Percentiles rank a stretch among this genome's conserved stretches.
Conservation (phyloP, 345 rosid species). For the Gossypium thurberi region DNA sequence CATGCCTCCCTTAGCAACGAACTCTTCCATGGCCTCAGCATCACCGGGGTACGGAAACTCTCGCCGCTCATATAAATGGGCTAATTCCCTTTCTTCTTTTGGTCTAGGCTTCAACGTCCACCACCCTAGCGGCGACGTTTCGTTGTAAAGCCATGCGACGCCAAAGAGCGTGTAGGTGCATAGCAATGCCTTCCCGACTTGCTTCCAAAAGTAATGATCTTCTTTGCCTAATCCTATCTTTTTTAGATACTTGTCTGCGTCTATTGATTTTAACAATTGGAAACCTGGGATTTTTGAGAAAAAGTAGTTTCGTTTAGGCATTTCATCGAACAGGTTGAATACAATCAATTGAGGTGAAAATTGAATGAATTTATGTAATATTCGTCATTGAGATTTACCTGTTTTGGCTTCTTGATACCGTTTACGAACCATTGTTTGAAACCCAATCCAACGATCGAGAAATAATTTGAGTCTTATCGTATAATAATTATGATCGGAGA, state of each 20-base stretch:
- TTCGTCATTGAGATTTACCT: not conserved
- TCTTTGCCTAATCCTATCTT: constrained; percentile 15
- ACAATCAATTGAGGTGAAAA: not conserved
- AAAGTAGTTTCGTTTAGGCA: not conserved
- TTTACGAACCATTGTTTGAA: not conserved
- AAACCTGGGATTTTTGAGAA: not conserved
- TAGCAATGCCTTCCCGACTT: constrained; percentile 70
- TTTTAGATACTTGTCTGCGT: constrained; percentile 5
- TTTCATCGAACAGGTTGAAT: constrained; percentile 10
- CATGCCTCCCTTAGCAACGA: constrained; percentile 73
- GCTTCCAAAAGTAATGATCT: constrained; percentile 69
- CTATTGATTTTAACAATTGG: not conserved
- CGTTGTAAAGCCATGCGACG: constrained; percentile 65
- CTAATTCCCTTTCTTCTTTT: constrained; percentile 72
- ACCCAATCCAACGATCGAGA: not conserved
- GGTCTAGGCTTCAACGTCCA: constrained; percentile 85
- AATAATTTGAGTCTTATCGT: not conserved
- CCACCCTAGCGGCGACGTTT: constrained; percentile 92
- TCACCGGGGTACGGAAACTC: constrained; percentile 91
- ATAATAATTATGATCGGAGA: not conserved
- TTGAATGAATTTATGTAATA: not conserved
- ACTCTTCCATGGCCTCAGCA: constrained; percentile 83
- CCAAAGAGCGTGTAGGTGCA: constrained; percentile 71
- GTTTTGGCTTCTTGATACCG: constrained; percentile 7
- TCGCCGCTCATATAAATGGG: constrained; percentile 73